A percentile compares a stretch with the other conserved stretches of the same genome.
Conservation (phyloP, 1,139 yeast genomes). For the Blastobotrys ciferrii region DNA sequence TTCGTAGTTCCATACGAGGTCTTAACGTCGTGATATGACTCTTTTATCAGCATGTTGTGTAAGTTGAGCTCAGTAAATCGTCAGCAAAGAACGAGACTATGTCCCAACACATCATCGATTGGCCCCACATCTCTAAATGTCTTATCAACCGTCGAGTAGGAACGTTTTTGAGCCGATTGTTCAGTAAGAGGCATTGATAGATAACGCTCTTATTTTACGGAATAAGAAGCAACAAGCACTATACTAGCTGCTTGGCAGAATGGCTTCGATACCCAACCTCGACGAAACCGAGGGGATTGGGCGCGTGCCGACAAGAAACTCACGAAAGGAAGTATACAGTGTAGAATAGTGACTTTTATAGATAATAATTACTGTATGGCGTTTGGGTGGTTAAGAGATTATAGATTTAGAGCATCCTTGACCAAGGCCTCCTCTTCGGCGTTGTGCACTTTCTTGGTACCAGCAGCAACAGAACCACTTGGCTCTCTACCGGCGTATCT, state of each 20-base stretch:
- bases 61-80: too few relatives aligned
- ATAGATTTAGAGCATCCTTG: constrained; percentile 59
- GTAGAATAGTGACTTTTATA: neutral
- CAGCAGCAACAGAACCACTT: constrained; percentile 97
- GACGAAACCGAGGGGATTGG: too few relatives aligned
- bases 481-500: constrained; percentile 99
- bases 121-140: neutral
- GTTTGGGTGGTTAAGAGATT: neutral
- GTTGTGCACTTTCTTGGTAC: constrained; percentile 82
- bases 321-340: neutral
- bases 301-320: too few relatives aligned
- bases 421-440: constrained; percentile 89
- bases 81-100: too few relatives aligned
- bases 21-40: constrained; percentile 59
- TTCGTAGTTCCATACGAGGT: constrained; percentile 67
- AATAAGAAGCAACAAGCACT: too few relatives aligned
- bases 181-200: too few relatives aligned
- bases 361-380: neutral
- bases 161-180: too few relatives aligned
- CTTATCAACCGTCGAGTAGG: too few relatives aligned
- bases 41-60: constrained; percentile 60
- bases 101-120: neutral
- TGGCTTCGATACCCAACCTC: too few relatives aligned
- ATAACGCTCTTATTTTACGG: too few relatives aligned
- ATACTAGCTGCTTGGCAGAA: too few relatives aligned